These are phyloP conservation scores for Xylaria sp. DNA, from an alignment of 2,329 filamentous ascomycete genomes.

Conservation along the genomic window DNA sequence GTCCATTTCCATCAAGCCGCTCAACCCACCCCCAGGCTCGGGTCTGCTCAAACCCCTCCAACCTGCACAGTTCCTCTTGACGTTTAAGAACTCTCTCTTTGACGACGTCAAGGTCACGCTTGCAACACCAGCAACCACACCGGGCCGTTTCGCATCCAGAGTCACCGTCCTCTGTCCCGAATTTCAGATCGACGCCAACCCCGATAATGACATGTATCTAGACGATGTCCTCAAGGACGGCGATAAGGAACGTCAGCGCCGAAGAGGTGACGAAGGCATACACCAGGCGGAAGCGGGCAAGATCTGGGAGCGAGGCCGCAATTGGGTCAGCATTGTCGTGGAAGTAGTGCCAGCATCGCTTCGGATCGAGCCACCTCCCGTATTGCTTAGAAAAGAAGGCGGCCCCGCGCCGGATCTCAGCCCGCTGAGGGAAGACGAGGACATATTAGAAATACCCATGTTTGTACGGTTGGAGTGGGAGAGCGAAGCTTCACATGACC, in stretches of 20 bases:
- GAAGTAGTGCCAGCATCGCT: conserved; percentile 78
- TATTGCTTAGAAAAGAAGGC: conserved; percentile 37
- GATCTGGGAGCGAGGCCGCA: conserved; percentile 92
- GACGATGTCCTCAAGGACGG: conserved; percentile 81
- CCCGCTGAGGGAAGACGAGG: conserved; percentile 64
- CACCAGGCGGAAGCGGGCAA: conserved; percentile 85
- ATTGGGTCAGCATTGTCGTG: conserved; percentile 93
- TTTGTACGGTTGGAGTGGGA: conserved; percentile 95
- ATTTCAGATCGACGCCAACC: conserved; percentile 93
- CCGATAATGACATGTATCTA: conserved; percentile 76
- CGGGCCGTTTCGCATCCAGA: conserved; percentile 75
- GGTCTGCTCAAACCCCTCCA: conserved; percentile 59
- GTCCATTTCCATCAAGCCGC: conserved; percentile 72
- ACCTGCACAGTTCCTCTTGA: conserved; percentile 81
- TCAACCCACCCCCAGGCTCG: conserved; percentile 44
- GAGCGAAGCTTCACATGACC: conserved; percentile 65
- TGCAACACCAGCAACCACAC: conserved; percentile 80
- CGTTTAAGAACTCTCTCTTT: conserved; percentile 92
- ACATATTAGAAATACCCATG: conserved; percentile 85
- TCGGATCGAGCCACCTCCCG: conserved; percentile 45
- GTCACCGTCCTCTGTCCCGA: conserved; percentile 94
- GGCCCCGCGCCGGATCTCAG: conserved; percentile 49
- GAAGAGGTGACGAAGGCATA: conserved; percentile 45
- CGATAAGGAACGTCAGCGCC: conserved; percentile 46
- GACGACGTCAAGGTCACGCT: conserved; percentile 87